These are phyloP conservation scores for Fusarium sp. DNA, from an alignment of 2,329 filamentous ascomycete species.

Conservation along the genomic window DNA sequence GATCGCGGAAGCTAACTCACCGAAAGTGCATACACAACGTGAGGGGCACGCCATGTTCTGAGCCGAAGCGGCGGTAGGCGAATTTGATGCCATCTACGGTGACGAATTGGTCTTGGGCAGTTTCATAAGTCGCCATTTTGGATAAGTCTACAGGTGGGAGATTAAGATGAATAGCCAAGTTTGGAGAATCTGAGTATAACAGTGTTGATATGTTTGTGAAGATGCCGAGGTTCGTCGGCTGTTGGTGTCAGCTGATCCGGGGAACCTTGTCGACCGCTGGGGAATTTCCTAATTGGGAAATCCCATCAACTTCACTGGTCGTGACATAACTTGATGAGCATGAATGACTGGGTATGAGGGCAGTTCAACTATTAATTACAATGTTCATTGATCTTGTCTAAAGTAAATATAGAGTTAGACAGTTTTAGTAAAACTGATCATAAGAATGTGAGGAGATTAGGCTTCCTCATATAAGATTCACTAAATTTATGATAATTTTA, in stretches of 20 bases:
- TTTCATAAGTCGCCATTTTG: constrained; percentile 51
- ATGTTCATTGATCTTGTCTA: too few species aligned
- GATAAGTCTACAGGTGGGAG: neutral
- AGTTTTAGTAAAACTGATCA: too few species aligned
- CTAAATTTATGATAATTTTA: too few species aligned
- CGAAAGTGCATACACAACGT: constrained; percentile 51
- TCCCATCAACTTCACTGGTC: neutral
- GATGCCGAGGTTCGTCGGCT: constrained; percentile 38
- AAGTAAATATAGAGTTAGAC: too few species aligned
- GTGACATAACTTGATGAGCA: too few species aligned
- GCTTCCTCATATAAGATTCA: too few species aligned
- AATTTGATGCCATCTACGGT: constrained; percentile 50
- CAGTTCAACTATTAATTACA: too few species aligned
- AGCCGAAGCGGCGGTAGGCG: constrained; percentile 51
- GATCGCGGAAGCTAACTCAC: constrained; percentile 43
- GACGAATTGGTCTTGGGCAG: constrained; percentile 48
- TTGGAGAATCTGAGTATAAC: neutral
- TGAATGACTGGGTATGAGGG: too few species aligned
- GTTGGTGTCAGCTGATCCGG: constrained; percentile 32
- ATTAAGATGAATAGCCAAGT: neutral
- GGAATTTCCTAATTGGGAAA: constrained; percentile 15
- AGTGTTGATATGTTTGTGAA: neutral
- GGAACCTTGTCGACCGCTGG: constrained; percentile 12
- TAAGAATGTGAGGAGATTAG: too few species aligned
- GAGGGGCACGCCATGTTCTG: constrained; percentile 49